Evolutionary conservation across 139 green algal species (phyloP).

Genomic region (Chlorokybus atmophyticus): DNA sequence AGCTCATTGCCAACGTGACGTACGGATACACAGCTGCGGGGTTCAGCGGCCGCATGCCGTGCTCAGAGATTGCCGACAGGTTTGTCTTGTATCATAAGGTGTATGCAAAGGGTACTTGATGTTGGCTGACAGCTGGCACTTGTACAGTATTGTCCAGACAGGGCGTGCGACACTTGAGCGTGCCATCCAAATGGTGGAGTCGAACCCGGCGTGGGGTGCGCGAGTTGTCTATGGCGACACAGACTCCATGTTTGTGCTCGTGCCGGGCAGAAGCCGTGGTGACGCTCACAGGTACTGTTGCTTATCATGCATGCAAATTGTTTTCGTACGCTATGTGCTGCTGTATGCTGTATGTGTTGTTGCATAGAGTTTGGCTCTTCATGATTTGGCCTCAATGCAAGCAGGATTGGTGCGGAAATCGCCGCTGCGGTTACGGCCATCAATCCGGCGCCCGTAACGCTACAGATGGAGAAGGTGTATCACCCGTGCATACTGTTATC

Average conservation of each 20-base stretch:
- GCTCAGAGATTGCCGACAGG: slow-evolving; percentile 86
- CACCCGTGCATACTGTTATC: slow-evolving; percentile 81
- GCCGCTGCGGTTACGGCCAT: slow-evolving; percentile 59
- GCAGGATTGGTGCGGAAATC: slow-evolving; percentile 74
- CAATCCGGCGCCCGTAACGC: slow-evolving; percentile 73
- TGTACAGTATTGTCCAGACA: slow-evolving; percentile 23
- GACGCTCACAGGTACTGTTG: too few species aligned
- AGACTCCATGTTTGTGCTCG: slow-evolving; percentile 73
- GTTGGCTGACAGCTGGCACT: background rate
- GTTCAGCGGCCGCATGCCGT: slow-evolving; percentile 84
- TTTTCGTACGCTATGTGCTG: too few species aligned
- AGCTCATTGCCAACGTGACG: slow-evolving; percentile 95
- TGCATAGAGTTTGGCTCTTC: too few species aligned
- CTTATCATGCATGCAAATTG: too few species aligned
- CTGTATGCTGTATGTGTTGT: too few species aligned
- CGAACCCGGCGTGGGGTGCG: slow-evolving; percentile 45
- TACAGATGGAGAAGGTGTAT: slow-evolving; percentile 97
- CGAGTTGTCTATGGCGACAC: slow-evolving; percentile 41
- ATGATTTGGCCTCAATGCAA: too few species aligned
- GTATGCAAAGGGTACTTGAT: too few species aligned
- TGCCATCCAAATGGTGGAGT: slow-evolving; percentile 66
- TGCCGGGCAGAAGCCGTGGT: slow-evolving; percentile 45
- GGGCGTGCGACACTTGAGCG: slow-evolving; percentile 76
- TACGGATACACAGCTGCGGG: slow-evolving; percentile 55
- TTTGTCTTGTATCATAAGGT: slow-evolving; percentile 80